Evolutionary conservation across 2,329 filamentous ascomycete species (phyloP).

Genomic region (Hymenoscyphus salicellus): DNA sequence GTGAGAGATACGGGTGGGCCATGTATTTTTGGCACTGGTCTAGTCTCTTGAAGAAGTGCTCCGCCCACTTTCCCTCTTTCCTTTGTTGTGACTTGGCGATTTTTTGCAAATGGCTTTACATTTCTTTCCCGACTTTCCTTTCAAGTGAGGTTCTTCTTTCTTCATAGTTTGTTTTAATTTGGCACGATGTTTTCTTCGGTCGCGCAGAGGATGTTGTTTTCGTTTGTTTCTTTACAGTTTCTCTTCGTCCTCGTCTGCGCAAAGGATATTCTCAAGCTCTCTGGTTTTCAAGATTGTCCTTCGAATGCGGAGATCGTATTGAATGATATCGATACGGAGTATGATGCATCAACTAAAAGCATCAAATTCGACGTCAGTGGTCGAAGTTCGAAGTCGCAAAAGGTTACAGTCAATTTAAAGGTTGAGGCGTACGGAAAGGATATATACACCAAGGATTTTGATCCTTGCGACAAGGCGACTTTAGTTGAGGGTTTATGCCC

Average conservation of each 20-base stretch:
- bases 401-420: constrained; percentile 52
- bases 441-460: constrained; percentile 75
- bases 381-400: constrained; percentile 67
- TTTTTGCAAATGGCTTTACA: too few relatives aligned
- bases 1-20: too few relatives aligned
- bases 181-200: not conserved
- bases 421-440: constrained; percentile 81
- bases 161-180: not conserved
- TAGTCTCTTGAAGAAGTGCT: too few relatives aligned
- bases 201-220: not conserved
- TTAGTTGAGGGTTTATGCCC: constrained; percentile 77
- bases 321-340: constrained; percentile 71
- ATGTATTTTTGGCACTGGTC: too few relatives aligned
- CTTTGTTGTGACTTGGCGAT: too few relatives aligned
- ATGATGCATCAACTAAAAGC: constrained; percentile 69
- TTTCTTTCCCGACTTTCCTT: too few relatives aligned
- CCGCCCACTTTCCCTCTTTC: too few relatives aligned
- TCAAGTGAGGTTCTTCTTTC: too few relatives aligned
- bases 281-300: constrained; percentile 48
- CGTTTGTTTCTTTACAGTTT: not conserved
- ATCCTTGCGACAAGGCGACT: constrained; percentile 71
- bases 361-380: constrained; percentile 82
- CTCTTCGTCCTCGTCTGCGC: not conserved
- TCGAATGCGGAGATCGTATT: constrained; percentile 62
- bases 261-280: not conserved